These are phyloP conservation scores for Verticillium albo-atrum DNA, from an alignment of 2,329 filamentous ascomycete genomes.

Conservation along the genomic window DNA sequence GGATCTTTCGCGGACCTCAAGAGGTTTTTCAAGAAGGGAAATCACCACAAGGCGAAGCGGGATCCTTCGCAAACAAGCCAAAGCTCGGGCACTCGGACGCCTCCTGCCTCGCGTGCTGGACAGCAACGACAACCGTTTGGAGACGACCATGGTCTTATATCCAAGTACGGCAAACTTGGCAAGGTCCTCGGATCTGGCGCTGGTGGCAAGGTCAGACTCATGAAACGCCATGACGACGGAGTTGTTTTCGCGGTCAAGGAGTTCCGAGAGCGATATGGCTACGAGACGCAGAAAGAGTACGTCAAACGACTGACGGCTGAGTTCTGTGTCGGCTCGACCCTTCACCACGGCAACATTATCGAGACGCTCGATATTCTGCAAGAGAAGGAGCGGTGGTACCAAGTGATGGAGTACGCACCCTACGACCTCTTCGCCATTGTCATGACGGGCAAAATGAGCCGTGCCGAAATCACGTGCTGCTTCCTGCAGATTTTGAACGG, in stretches of 20 bases:
- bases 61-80: slow-evolving; percentile 24
- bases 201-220: slow-evolving; percentile 86
- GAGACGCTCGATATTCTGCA: slow-evolving; percentile 96
- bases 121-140: slow-evolving; percentile 66
- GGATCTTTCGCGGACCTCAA: slow-evolving; percentile 93
- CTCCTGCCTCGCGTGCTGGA: slow-evolving; percentile 33
- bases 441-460: slow-evolving; percentile 96
- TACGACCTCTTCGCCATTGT: slow-evolving; percentile 96
- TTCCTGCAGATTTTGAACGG: slow-evolving; percentile 94
- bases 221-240: slow-evolving; percentile 89
- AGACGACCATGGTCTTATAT: slow-evolving; percentile 84
- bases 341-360: slow-evolving; percentile 97
- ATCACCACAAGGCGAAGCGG: slow-evolving; percentile 65
- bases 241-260: slow-evolving; percentile 98
- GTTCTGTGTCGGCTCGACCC: slow-evolving; percentile 94
- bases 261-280: slow-evolving; percentile 85
- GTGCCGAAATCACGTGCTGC: slow-evolving; percentile 84
- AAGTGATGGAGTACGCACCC: slow-evolving; percentile 98
- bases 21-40: slow-evolving; percentile 86
- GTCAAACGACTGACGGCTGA: slow-evolving; percentile 97
- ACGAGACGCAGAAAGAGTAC: slow-evolving; percentile 93
- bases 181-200: slow-evolving; percentile 91
- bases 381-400: slow-evolving; percentile 92
- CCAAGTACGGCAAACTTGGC: slow-evolving; percentile 93
- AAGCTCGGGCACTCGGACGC: slow-evolving; percentile 41